Evolutionary conservation across 1,139 yeast species (phyloP).

Genomic region (Williopsis jadinii): DNA sequence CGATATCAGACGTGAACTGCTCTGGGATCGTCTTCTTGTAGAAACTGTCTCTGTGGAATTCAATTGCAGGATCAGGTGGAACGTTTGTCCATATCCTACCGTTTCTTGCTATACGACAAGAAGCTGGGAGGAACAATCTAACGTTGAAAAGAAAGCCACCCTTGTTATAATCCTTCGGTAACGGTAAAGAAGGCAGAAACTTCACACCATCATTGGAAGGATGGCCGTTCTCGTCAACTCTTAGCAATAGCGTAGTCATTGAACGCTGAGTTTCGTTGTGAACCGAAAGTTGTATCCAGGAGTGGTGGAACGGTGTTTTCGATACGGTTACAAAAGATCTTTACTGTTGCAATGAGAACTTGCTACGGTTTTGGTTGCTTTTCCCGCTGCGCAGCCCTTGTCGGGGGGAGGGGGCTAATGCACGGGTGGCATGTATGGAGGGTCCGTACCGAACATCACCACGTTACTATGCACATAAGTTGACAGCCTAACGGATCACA

Average conservation of each 20-base stretch:
- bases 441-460: too few relatives aligned
- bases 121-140: slow-evolving; percentile 64
- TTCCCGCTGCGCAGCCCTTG: too few relatives aligned
- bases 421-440: too few relatives aligned
- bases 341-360: too few relatives aligned
- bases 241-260: slow-evolving; percentile 20
- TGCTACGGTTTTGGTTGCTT: too few relatives aligned
- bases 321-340: too few relatives aligned
- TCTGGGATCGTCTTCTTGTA: slow-evolving; percentile 39
- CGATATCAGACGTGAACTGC: slow-evolving; percentile 53
- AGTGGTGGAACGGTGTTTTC: too few relatives aligned
- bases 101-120: slow-evolving; percentile 61
- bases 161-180: slow-evolving; percentile 30
- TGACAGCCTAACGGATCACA: not conserved
- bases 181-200: slow-evolving; percentile 54
- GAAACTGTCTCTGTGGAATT: slow-evolving; percentile 52
- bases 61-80: slow-evolving; percentile 38
- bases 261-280: too few relatives aligned
- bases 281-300: too few relatives aligned
- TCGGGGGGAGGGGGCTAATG: too few relatives aligned
- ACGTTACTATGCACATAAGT: too few relatives aligned
- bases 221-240: slow-evolving; percentile 16
- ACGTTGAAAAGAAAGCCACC: slow-evolving; percentile 48
- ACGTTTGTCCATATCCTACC: slow-evolving; percentile 72
- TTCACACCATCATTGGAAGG: slow-evolving; percentile 47